phyloP scores from a whole-genome alignment of 208 protist genomes.

The Trypanosoma grayi region DNA sequence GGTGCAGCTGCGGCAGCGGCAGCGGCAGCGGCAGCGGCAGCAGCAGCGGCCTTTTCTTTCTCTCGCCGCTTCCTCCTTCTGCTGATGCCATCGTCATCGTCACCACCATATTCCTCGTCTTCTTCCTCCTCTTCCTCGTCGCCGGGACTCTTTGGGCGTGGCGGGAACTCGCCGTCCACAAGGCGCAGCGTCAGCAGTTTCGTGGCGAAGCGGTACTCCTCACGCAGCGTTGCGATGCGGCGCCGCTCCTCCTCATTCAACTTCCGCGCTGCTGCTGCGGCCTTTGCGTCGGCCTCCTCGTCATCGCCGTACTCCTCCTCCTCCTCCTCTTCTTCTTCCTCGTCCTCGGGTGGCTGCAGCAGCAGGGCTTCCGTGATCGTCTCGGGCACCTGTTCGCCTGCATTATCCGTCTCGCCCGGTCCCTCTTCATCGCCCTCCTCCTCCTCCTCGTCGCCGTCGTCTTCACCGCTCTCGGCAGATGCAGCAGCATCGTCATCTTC shows the following conservation, averaged over 20 bases:
- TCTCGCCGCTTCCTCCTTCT: not conserved
- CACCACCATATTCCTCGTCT: conserved; percentile 25
- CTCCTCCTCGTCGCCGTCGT: conserved; percentile 17
- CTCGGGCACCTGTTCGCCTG: not conserved
- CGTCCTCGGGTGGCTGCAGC: conserved; percentile 9
- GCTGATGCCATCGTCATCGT: conserved; percentile 7
- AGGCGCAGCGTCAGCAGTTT: conserved; percentile 50
- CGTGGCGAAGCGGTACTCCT: conserved; percentile 59
- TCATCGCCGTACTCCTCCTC: conserved; percentile 22
- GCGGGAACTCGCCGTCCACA: conserved; percentile 48
- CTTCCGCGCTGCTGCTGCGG: conserved; percentile 28
- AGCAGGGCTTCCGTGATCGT: conserved; percentile 10
- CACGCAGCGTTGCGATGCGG: conserved; percentile 53
- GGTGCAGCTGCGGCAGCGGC: not conserved
- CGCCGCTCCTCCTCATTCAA: conserved; percentile 49
- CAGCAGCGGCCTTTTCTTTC: conserved; percentile 11
- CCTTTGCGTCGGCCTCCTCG: conserved; percentile 50
- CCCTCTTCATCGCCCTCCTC: conserved; percentile 34
- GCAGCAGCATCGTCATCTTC: conserved; percentile 24
- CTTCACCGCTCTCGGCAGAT: conserved; percentile 14
- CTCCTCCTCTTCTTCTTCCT: conserved; percentile 39
- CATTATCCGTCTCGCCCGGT: conserved; percentile 4
- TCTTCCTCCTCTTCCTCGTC: conserved; percentile 43
- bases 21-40: not conserved
- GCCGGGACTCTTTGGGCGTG: conserved; percentile 23